These are phyloP conservation scores for Protea cynaroides DNA, from an alignment of 164 flowering plant genomes.

Conservation along the genomic window DNA sequence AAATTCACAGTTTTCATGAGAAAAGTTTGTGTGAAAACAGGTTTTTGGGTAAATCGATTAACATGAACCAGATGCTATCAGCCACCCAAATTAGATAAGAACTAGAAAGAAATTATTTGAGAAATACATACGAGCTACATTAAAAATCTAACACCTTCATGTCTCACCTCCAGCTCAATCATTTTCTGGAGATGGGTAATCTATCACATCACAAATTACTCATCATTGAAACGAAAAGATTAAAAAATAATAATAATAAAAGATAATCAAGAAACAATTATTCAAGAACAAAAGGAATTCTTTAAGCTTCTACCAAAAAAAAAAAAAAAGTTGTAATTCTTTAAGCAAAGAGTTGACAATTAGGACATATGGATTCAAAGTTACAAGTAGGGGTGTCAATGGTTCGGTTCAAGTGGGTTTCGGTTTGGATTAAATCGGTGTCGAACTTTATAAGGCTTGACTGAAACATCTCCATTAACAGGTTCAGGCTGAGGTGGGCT, in stretches of 20 bases:
- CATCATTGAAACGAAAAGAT: too few species aligned
- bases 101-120: constrained; percentile 7
- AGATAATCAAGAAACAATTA: too few species aligned
- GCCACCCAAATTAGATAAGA: not conserved
- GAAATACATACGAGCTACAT: constrained; percentile 72
- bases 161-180: constrained; percentile 71
- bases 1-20: not conserved
- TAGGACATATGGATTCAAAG: not conserved
- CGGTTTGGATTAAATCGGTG: too few species aligned
- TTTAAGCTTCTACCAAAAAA: too few species aligned
- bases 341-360: not conserved
- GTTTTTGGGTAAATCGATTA: not conserved
- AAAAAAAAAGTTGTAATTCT: too few species aligned
- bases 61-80: not conserved
- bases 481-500: too few species aligned
- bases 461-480: too few species aligned
- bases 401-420: too few species aligned
- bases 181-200: constrained; percentile 58
- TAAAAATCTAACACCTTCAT: constrained; percentile 69
- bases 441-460: too few species aligned
- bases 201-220: not conserved
- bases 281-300: too few species aligned
- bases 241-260: too few species aligned
- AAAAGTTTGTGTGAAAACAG: not conserved
- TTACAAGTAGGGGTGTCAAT: too few species aligned